phyloP scores from a whole-genome alignment of 2,329 filamentous ascomycete genomes.

The Curvularia hawaiiensis region DNA sequence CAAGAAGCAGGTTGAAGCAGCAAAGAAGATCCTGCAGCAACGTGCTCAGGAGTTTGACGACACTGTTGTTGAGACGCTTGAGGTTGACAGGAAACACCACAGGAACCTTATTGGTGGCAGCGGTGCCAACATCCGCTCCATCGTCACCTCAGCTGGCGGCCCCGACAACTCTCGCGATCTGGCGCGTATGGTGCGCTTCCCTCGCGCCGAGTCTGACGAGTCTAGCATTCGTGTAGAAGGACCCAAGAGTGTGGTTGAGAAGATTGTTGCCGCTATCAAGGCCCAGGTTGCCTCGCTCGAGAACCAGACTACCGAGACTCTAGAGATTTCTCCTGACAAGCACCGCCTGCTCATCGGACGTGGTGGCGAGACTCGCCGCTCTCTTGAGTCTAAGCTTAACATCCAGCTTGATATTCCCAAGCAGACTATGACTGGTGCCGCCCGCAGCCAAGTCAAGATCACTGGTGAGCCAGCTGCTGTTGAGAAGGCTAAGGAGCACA shows the following conservation, averaged over 20 bases:
- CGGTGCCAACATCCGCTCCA: slow-evolving; percentile 82
- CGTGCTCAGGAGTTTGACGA: slow-evolving; percentile 87
- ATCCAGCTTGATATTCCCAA: slow-evolving; percentile 90
- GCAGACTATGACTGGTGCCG: slow-evolving; percentile 70
- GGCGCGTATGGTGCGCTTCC: slow-evolving; percentile 92
- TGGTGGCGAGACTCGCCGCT: slow-evolving; percentile 83
- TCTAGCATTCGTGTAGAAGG: slow-evolving; percentile 89
- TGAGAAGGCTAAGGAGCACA: slow-evolving; percentile 84
- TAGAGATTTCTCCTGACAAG: slow-evolving; percentile 88
- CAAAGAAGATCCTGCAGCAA: slow-evolving; percentile 87
- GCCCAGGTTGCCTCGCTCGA: slow-evolving; percentile 82
- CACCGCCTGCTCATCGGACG: slow-evolving; percentile 91
- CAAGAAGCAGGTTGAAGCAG: slow-evolving; percentile 86
- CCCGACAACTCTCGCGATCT: slow-evolving; percentile 83
- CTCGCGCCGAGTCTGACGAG: slow-evolving; percentile 81
- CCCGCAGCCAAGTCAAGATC: slow-evolving; percentile 84
- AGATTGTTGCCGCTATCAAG: slow-evolving; percentile 82
- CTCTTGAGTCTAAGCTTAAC: slow-evolving; percentile 83
- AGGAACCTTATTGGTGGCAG: slow-evolving; percentile 85
- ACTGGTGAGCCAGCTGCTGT: slow-evolving; percentile 79
- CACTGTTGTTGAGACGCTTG: slow-evolving; percentile 81
- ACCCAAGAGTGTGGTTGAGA: slow-evolving; percentile 80
- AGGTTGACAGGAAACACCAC: slow-evolving; percentile 95
- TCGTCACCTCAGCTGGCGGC: slow-evolving; percentile 86
- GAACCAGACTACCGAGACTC: slow-evolving; percentile 75